Evolutionary conservation across 1,284 basidiomycete genomes (phyloP).

Genomic region (Uromyces viciae-fabae): DNA sequence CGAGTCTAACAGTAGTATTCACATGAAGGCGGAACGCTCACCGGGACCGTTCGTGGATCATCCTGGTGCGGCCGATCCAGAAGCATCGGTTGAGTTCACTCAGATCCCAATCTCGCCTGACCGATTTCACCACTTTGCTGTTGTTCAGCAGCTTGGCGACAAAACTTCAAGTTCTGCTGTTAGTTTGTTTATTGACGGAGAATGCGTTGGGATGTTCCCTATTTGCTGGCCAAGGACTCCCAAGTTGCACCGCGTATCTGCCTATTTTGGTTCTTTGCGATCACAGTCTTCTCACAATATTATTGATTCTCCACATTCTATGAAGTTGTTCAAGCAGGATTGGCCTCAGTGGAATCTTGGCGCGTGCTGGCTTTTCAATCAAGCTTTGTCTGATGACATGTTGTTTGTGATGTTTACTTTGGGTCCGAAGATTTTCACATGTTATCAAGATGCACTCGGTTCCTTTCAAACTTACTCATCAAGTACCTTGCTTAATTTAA

Average conservation of each 20-base stretch:
- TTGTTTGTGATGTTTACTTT: constrained; percentile 40
- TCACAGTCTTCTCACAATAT: neutral
- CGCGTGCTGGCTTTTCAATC: constrained; percentile 41
- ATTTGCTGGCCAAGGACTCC: constrained; percentile 20
- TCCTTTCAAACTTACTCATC: constrained; percentile 45
- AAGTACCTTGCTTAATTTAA: constrained; percentile 42
- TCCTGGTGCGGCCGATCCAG: neutral
- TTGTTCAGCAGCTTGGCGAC: constrained; percentile 32
- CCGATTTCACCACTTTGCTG: constrained; percentile 39
- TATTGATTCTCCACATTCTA: neutral
- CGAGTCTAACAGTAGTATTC: neutral
- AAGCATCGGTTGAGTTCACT: constrained; percentile 15
- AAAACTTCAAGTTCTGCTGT: constrained; percentile 22
- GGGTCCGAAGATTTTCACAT: constrained; percentile 42
- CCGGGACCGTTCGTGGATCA: neutral
- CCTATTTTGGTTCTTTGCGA: constrained; percentile 22
- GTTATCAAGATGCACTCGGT: constrained; percentile 38
- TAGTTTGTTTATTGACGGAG: constrained; percentile 29
- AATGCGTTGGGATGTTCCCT: neutral
- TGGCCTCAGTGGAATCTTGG: constrained; percentile 31
- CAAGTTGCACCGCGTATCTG: constrained; percentile 21
- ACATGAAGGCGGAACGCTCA: neutral
- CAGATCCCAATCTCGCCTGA: constrained; percentile 3
- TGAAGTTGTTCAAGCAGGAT: neutral
- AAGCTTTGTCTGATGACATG: constrained; percentile 34